Evolutionary conservation across 2,329 filamentous ascomycete species (phyloP).

Genomic region (Claviceps sp.): DNA sequence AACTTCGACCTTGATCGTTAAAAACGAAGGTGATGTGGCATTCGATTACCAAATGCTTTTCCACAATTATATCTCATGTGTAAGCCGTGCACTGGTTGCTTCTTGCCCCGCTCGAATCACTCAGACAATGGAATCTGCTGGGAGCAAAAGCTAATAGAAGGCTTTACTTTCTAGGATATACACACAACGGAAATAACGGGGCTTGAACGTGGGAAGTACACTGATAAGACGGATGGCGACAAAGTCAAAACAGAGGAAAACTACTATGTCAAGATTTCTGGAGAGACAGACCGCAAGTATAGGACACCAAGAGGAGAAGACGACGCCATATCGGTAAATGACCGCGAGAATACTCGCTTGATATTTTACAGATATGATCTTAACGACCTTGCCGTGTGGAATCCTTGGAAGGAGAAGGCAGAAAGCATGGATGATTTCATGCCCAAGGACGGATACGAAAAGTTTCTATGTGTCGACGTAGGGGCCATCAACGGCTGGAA

Average conservation of each 20-base stretch:
- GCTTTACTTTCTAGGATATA: slow-evolving; percentile 53
- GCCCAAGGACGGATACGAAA: slow-evolving; percentile 79
- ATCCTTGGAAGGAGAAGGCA: slow-evolving; percentile 83
- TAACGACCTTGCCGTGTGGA: slow-evolving; percentile 87
- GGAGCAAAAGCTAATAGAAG: not conserved
- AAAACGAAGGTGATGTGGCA: slow-evolving; percentile 68
- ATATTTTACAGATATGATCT: slow-evolving; percentile 70
- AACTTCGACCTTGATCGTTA: slow-evolving; percentile 71
- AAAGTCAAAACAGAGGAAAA: slow-evolving; percentile 52
- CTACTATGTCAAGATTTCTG: slow-evolving; percentile 51
- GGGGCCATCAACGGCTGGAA: slow-evolving; percentile 73
- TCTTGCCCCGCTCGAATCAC: not conserved
- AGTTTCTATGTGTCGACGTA: slow-evolving; percentile 91
- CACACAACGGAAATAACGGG: slow-evolving; percentile 57
- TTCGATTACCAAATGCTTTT: slow-evolving; percentile 89
- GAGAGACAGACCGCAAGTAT: slow-evolving; percentile 83
- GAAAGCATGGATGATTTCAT: slow-evolving; percentile 73
- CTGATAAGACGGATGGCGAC: slow-evolving; percentile 66
- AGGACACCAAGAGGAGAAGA: too few relatives aligned
- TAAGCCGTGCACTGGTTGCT: slow-evolving; percentile 41
- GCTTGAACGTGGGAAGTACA: slow-evolving; percentile 62
- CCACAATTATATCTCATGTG: slow-evolving; percentile 75
- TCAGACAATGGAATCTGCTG: not conserved
- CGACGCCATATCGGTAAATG: slow-evolving; percentile 41
- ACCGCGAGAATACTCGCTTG: slow-evolving; percentile 42